Conservation (phyloP, 1,284 basidiomycete species). For the Gomphus bonarii region DNA sequence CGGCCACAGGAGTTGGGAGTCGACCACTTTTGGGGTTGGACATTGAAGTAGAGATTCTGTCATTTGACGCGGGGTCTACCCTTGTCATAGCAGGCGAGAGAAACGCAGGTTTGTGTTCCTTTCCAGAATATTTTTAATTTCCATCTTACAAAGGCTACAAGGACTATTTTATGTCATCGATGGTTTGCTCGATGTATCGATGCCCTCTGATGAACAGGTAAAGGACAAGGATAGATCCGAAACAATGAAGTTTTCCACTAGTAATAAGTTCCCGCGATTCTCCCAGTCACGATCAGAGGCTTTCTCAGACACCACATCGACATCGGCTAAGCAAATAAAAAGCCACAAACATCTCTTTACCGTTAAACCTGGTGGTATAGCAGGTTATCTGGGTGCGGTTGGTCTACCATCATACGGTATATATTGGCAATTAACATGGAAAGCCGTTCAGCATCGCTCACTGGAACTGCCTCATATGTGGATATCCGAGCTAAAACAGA, state of each 20-base stretch:
- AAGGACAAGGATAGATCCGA: slow-evolving; percentile 9
- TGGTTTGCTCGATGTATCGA: slow-evolving; percentile 87
- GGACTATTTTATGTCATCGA: slow-evolving; percentile 98
- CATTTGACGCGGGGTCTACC: slow-evolving; percentile 80
- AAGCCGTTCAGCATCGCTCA: slow-evolving; percentile 66
- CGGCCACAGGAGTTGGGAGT: slow-evolving; percentile 44
- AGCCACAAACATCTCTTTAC: slow-evolving; percentile 73
- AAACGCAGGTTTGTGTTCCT: slow-evolving; percentile 52
- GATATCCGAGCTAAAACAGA: slow-evolving; percentile 97
- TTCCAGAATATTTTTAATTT: not conserved
- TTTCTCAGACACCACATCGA: not conserved
- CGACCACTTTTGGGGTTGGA: slow-evolving; percentile 73
- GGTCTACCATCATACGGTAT: slow-evolving; percentile 12
- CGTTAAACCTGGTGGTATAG: slow-evolving; percentile 95
- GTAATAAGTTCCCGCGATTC: not conserved
- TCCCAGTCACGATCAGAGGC: not conserved
- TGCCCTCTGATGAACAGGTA: slow-evolving; percentile 41
- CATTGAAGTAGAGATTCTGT: slow-evolving; percentile 93
- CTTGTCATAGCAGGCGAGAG: slow-evolving; percentile 87
- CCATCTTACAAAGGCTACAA: slow-evolving; percentile 17
- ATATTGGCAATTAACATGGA: not conserved
- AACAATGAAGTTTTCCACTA: not conserved
- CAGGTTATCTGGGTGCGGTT: slow-evolving; percentile 78
- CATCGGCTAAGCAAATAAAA: slow-evolving; percentile 10
- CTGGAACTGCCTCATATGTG: slow-evolving; percentile 89